A percentile compares a stretch with the other conserved stretches of the same genome.
Evolutionary conservation across 1,284 basidiomycete species (phyloP).

Genomic region (Leccinum angustisporum): DNA sequence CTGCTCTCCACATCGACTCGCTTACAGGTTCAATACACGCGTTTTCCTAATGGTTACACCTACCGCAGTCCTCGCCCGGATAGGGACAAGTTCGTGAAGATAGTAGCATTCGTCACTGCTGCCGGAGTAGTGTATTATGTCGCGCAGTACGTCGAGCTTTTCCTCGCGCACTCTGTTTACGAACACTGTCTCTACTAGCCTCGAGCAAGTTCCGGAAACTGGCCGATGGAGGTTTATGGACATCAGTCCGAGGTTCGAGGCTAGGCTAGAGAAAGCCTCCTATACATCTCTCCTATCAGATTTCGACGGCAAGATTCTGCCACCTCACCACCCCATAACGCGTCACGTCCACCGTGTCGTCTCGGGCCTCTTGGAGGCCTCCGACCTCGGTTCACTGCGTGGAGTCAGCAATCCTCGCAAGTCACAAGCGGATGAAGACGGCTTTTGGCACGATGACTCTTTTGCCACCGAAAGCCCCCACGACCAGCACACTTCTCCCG

Average conservation of each 20-base stretch:
- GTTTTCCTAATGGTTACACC: constrained; percentile 22
- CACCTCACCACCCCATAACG: constrained; percentile 66
- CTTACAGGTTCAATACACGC: constrained; percentile 26
- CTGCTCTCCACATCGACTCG: constrained; percentile 26
- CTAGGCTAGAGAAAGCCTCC: constrained; percentile 50
- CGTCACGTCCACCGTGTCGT: constrained; percentile 71
- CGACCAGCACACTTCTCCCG: constrained; percentile 23
- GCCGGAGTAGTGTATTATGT: constrained; percentile 30
- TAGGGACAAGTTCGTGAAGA: constrained; percentile 13
- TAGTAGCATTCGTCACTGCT: constrained; percentile 24
- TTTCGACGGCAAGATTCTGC: constrained; percentile 61
- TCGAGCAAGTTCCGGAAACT: constrained; percentile 81
- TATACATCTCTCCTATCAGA: constrained; percentile 55
- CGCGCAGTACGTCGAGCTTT: constrained; percentile 26
- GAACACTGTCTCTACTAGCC: constrained; percentile 40
- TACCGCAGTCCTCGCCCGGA: constrained; percentile 10
- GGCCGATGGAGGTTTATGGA: constrained; percentile 87
- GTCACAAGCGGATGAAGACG: constrained; percentile 8
- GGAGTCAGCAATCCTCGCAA: constrained; percentile 15
- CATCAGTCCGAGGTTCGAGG: constrained; percentile 60
- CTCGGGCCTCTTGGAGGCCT: constrained; percentile 69
- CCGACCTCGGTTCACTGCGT: constrained; percentile 56
- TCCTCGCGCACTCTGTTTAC: not conserved
- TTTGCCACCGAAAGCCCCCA: constrained; percentile 25
- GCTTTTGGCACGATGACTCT: constrained; percentile 26